Base-by-base conservation (phyloP, 2,329 filamentous ascomycete species). In the Aspergillus intermedius region DNA sequence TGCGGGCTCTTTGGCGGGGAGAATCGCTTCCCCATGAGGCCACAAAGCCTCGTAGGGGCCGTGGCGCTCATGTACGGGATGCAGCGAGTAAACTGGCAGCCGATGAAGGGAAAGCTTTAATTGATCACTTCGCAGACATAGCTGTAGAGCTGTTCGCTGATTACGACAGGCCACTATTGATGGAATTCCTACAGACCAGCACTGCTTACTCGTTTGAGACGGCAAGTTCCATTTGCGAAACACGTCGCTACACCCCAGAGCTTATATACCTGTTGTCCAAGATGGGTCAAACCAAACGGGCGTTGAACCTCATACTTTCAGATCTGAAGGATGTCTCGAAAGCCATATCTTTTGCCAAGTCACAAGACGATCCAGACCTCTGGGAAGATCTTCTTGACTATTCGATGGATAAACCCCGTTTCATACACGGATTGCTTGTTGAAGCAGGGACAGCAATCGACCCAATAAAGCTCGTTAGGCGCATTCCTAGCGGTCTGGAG, bases 311-410 rank as follows among this genome's bases (percentile, higher is more conserved):
- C 45, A 97, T 98, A 62, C 94, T 97, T 54, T 89, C 95, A 60
- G 84, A 89, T n/a, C 78, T 98, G 4, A 84, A 84, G 50, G 88
- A 98, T 64, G 91, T 97, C 44, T 86, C 85, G 44, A 90, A 93
- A 57, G 93, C 93, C 7, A 98, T 98, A 57, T 80, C 86, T 1
- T 98, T 98, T 61, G 91, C 90, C 47, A 96, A 96, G 67, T 86
- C 91, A 53, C 90, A 97, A 63, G 84, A 93, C 54, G 91, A 96
- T 60, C 83, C 85, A 0, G 91, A 96, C 58, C 77, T 98, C 0
- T 98, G 93, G 93, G 87, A 95, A 55, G 91, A 97, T 61, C 77
- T 98, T 6, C 80, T 98, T 5, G 83, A 91, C 58, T 97, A 97
- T 68, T 91, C 87, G 52, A 97, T 98, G 93, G 90, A 96, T 71